A percentile compares a stretch with the other conserved stretches of the same genome.
phyloP scores from a whole-genome alignment of 441 rosid genomes.

The Raphanus hybrid region DNA sequence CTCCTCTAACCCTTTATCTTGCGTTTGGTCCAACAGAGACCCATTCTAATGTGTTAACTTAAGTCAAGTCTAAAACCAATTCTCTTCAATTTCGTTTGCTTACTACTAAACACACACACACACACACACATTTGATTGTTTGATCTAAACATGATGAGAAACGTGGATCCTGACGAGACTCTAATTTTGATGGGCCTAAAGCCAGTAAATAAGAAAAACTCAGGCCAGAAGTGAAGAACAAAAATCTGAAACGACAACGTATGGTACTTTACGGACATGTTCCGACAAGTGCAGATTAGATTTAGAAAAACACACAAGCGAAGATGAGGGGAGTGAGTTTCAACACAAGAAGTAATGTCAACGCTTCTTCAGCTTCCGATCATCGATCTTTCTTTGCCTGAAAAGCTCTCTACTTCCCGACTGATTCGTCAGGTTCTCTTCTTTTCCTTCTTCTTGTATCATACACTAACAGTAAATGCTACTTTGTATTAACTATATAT shows the following conservation, averaged over 20 bases:
- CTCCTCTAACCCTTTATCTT: background rate
- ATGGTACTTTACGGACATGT: background rate
- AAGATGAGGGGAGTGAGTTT: background rate
- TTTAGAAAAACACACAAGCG: background rate
- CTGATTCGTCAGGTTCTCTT: conserved; percentile 66
- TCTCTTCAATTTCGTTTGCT: background rate
- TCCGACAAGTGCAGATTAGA: background rate
- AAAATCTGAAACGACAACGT: background rate
- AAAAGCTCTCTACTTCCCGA: conserved; percentile 49
- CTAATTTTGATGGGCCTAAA: background rate
- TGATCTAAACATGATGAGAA: background rate
- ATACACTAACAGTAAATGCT: background rate
- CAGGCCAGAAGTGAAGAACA: background rate
- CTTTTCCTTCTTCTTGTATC: background rate
- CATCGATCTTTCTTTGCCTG: conserved; percentile 57
- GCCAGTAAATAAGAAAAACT: background rate
- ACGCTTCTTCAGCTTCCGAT: conserved; percentile 50
- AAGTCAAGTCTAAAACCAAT: background rate
- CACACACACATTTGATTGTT: background rate
- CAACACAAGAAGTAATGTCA: background rate
- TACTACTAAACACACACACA: background rate
- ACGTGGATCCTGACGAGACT: background rate
- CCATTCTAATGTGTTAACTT: background rate
- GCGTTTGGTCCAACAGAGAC: background rate
- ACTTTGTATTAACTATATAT: background rate